phyloP scores from a whole-genome alignment of 1,139 yeast genomes.

The Zygosaccharomyces pseudobailii region DNA sequence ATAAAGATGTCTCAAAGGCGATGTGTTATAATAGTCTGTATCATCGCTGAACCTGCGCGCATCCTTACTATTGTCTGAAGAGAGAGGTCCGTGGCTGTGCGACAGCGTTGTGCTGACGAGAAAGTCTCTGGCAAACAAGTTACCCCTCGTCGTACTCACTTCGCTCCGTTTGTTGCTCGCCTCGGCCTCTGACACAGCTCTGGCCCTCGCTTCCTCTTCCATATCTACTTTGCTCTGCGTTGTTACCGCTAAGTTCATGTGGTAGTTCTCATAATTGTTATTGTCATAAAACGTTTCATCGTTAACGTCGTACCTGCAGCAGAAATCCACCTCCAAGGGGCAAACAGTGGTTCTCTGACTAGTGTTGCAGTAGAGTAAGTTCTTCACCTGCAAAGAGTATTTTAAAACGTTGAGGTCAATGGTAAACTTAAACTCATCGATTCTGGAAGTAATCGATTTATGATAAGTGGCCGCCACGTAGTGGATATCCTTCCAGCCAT shows the following conservation, averaged over 20 bases:
- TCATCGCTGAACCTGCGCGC: conserved; percentile 29
- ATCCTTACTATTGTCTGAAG: conserved; percentile 1
- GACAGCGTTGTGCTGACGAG: conserved; percentile 20
- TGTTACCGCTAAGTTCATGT: conserved; percentile 16
- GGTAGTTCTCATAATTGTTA: conserved; percentile 30
- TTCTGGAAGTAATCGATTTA: conserved; percentile 22
- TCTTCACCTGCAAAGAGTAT: conserved; percentile 31
- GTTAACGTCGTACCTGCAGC: conserved; percentile 32
- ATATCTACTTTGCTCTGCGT: conserved; percentile 2
- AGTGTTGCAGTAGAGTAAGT: conserved; percentile 18
- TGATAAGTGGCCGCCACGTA: conserved; percentile 27
- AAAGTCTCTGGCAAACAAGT: conserved; percentile 16
- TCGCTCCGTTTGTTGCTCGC: not conserved
- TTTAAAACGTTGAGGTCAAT: conserved; percentile 28
- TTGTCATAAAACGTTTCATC: conserved; percentile 33
- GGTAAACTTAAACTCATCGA: conserved; percentile 30
- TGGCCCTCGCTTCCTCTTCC: not conserved
- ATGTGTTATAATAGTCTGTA: conserved; percentile 33
- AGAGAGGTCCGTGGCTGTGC: conserved; percentile 11
- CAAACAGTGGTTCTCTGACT: conserved; percentile 14
- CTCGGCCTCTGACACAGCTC: not conserved
- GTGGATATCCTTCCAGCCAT: conserved; percentile 31
- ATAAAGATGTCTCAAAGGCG: conserved; percentile 31
- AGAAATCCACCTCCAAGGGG: conserved; percentile 24
- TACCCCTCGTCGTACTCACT: conserved; percentile 2